These are phyloP conservation scores for Cryphonectria carpinicola DNA, from an alignment of 2,329 filamentous ascomycete genomes.

Conservation along the genomic window DNA sequence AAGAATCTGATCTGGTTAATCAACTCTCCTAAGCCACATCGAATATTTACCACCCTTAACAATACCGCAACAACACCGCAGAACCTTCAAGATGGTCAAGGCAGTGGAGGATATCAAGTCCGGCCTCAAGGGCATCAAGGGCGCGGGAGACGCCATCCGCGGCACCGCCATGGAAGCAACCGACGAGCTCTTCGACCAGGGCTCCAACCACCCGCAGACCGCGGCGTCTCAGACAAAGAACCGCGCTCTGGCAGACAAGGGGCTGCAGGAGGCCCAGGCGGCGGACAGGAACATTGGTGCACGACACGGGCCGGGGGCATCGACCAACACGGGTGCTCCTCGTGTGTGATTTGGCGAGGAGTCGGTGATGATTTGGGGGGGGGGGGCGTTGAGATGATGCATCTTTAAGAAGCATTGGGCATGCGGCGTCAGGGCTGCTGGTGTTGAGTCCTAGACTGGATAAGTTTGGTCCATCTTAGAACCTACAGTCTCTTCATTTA, in stretches of 20 bases:
- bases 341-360: not conserved
- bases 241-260: slow-evolving; percentile 39
- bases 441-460: not conserved
- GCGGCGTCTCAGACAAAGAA: slow-evolving; percentile 35
- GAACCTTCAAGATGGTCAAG: slow-evolving; percentile 35
- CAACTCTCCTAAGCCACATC: not conserved
- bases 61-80: not conserved
- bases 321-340: not conserved
- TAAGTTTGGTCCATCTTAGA: not conserved
- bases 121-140: slow-evolving; percentile 38
- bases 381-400: no score
- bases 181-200: slow-evolving; percentile 37
- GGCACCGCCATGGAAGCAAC: slow-evolving; percentile 35
- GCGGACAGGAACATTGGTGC: slow-evolving; percentile 37
- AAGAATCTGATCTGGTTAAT: not conserved
- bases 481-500: not conserved
- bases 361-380: not conserved
- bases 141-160: slow-evolving; percentile 39
- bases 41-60: not conserved
- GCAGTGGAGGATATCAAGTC: slow-evolving; percentile 39
- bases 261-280: slow-evolving; percentile 40
- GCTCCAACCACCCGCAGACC: slow-evolving; percentile 33
- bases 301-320: slow-evolving; percentile 29
- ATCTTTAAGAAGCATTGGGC: not conserved
- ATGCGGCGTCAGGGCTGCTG: not conserved